Percentiles rank a stretch among this genome's conserved stretches.
Conservation (phyloP, 192 early-diverging fungal species). For the Coemansia aciculifera region DNA sequence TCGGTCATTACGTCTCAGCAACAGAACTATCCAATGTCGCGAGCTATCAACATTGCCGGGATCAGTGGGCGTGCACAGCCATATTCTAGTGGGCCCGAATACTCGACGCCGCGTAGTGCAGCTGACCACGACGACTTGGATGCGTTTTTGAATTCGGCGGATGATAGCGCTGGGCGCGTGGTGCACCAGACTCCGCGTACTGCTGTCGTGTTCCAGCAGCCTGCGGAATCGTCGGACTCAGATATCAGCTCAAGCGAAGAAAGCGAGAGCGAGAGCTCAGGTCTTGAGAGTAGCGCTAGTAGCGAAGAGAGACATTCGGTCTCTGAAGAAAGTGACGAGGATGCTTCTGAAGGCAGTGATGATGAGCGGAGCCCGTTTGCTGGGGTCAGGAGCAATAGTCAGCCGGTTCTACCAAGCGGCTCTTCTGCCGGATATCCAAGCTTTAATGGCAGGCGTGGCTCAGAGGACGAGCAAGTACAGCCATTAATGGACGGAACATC, state of each 20-base stretch:
- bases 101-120: conserved; percentile 40
- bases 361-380: conserved; percentile 13
- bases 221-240: conserved; percentile 16
- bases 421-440: background rate
- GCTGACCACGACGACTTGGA: conserved; percentile 43
- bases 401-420: background rate
- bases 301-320: conserved; percentile 1
- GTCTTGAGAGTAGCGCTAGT: background rate
- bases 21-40: background rate
- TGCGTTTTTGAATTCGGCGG: conserved; percentile 44
- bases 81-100: conserved; percentile 19
- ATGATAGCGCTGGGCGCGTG: background rate
- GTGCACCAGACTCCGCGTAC: conserved; percentile 1
- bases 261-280: conserved; percentile 2
- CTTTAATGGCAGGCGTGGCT: background rate
- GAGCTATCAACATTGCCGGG: conserved; percentile 43
- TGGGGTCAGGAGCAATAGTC: conserved; percentile 6
- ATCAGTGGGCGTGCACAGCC: conserved; percentile 41
- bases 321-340: background rate
- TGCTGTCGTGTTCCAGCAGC: conserved; percentile 31
- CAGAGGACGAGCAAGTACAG: conserved; percentile 13
- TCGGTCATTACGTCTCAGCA: background rate
- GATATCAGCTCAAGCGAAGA: conserved; percentile 6
- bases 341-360: background rate
- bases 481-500: conserved; percentile 45